These are phyloP conservation scores for Ophiostoma pallidulum DNA, from an alignment of 2,329 filamentous ascomycete species.

Conservation along the genomic window DNA sequence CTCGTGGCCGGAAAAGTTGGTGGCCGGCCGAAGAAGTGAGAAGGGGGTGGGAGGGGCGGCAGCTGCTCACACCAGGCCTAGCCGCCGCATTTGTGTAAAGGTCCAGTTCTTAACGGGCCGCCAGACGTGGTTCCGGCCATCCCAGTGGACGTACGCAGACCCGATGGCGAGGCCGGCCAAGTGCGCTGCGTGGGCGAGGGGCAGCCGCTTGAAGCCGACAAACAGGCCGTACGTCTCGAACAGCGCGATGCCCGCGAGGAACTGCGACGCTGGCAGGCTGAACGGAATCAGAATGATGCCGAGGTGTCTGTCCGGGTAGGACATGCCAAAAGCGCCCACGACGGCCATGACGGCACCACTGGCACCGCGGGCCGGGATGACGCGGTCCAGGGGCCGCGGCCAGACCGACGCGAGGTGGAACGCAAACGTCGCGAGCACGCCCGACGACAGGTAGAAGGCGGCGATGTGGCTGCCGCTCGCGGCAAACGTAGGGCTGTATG, in stretches of 20 bases:
- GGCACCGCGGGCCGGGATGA: conserved; percentile 18
- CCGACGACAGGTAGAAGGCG: conserved; percentile 21
- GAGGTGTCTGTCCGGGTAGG: conserved; percentile 15
- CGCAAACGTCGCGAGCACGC: conserved; percentile 17
- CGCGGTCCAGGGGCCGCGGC: conserved; percentile 14
- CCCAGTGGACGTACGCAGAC: conserved; percentile 18
- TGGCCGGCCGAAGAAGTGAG: too few relatives aligned
- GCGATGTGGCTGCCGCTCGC: conserved; percentile 19
- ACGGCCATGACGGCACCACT: conserved; percentile 20
- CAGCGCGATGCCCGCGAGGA: conserved; percentile 12
- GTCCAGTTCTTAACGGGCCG: conserved; percentile 14
- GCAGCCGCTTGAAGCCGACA: conserved; percentile 16
- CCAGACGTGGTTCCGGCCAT: conserved; percentile 14
- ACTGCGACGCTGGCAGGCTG: conserved; percentile 16
- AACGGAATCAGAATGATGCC: conserved; percentile 17
- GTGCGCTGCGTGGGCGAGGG: conserved; percentile 18
- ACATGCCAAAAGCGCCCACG: conserved; percentile 18
- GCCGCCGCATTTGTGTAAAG: conserved; percentile 10
- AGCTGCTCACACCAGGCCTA: conserved; percentile 5
- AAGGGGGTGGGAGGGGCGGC: too few relatives aligned
- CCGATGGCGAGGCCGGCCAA: conserved; percentile 19
- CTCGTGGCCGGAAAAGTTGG: too few relatives aligned
- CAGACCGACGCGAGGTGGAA: conserved; percentile 17
- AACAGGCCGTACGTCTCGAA: conserved; percentile 21
- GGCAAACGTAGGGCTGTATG: conserved; percentile 15